Base-by-base conservation (phyloP, 2,329 filamentous ascomycete species). In the Conoideocrella luteorostrata region DNA sequence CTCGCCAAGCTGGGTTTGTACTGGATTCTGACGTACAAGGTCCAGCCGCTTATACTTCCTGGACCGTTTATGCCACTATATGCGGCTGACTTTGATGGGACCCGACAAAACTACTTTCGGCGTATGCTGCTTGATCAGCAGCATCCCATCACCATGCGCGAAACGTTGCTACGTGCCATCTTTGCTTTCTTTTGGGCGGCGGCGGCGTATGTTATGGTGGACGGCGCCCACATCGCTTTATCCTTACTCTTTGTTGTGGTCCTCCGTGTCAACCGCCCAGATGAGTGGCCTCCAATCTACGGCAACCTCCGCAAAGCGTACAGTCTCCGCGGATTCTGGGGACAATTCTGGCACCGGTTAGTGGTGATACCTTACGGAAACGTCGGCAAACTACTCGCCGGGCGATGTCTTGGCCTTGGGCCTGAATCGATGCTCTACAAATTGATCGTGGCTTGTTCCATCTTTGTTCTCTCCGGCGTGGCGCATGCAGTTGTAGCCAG, bases 291-390 rank as follows among this genome's bases (percentile, higher is more conserved):
- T n/a, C 34, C 34, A 12, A 37, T 37, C 20, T 37, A 37, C 18
- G 34, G 34, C 20, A 9, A 20, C 9, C 15, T 37, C 9, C 15
- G 34, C 34, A 22, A 37, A 20, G 34, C 20, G 7, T 22, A 37
- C 18, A 37, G 34, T 37, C 34, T 37, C n/a, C 34, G 34, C 34
- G 18, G 34, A 7, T 37, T 37, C 34, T 37, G 34, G 34, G 34
- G 34, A 22, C 34, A 37, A 37, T 37, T 37, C n/a, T 37, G 34
- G 34, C 34, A 37, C n/a, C 34, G 34, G n/a, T 18, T 37, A 7
- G 34, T 22, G 10, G 34, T 37, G 17, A 37, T 20, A 12, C 10
- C 34, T 11, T 37, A 37, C 18, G 34, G 34, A 20, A 37, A 37
- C 34, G 12, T 37, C 20, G 34, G 34, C n/a, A 37, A 37, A n/a